Conservation (phyloP, 257 asterid species). For the Oldenlandia corymbosa region DNA sequence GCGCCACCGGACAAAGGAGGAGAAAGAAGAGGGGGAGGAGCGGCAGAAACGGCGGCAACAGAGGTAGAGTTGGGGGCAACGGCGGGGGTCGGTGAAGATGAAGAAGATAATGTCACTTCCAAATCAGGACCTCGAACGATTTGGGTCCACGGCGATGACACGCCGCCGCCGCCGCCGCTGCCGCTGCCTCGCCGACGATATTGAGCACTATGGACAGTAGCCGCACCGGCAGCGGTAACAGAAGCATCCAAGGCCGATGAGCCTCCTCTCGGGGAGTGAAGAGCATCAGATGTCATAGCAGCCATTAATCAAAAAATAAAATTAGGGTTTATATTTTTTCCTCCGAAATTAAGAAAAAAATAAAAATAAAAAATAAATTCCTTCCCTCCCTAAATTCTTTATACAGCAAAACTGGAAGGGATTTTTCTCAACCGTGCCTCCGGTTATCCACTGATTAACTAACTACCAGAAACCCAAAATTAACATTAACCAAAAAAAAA, state of each 20-base stretch:
- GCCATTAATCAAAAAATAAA: slow-evolving; percentile 7
- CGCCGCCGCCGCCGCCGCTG: background rate
- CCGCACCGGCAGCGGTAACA: background rate
- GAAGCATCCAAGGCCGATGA: slow-evolving; percentile 6
- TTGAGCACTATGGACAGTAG: background rate
- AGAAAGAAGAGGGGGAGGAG: slow-evolving; percentile 14
- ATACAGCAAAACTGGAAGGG: background rate
- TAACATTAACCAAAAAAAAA: background rate
- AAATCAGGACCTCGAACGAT: slow-evolving; percentile 20
- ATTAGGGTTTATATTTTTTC: background rate
- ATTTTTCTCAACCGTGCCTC: background rate
- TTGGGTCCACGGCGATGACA: slow-evolving; percentile 15
- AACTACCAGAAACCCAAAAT: slow-evolving; percentile 2
- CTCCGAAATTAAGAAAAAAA: background rate
- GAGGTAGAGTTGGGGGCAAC: background rate
- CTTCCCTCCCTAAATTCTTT: background rate
- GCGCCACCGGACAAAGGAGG: slow-evolving; percentile 19
- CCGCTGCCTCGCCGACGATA: slow-evolving; percentile 7
- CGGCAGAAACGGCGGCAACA: background rate
- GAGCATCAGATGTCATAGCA: slow-evolving; percentile 2
- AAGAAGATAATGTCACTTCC: background rate
- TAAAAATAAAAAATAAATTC: background rate
- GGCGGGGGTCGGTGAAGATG: background rate
- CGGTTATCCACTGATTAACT: slow-evolving; percentile 2
- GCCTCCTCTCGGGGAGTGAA: slow-evolving; percentile 14